These are phyloP conservation scores for Colletotrichum kahawae DNA, from an alignment of 2,329 filamentous ascomycete species.

Conservation along the genomic window DNA sequence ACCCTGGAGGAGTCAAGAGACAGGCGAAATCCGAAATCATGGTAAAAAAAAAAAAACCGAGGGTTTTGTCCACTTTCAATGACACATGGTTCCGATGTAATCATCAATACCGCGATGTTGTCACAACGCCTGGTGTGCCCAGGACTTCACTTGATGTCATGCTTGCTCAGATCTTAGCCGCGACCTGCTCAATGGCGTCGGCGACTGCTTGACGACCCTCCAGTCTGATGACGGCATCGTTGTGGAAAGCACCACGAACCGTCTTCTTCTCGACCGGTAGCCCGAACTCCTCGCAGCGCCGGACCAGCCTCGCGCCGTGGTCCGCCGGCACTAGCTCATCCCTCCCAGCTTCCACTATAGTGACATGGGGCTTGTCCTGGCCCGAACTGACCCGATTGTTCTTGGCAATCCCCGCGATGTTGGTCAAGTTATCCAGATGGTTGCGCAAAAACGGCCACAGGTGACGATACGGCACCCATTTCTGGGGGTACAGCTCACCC, in stretches of 20 bases:
- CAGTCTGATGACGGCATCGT: constrained; percentile 54
- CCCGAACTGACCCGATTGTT: constrained; percentile 27
- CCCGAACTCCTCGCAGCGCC: constrained; percentile 52
- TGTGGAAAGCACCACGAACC: constrained; percentile 59
- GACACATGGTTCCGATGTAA: not conserved
- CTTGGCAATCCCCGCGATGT: constrained; percentile 48
- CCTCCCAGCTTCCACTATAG: constrained; percentile 59
- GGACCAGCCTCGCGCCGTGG: constrained; percentile 51
- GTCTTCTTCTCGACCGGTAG: constrained; percentile 49
- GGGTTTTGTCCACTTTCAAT: not conserved
- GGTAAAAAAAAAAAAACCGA: not conserved
- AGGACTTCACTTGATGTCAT: constrained; percentile 13
- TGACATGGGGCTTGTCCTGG: constrained; percentile 3
- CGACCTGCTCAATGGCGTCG: constrained; percentile 42
- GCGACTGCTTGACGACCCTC: constrained; percentile 51
- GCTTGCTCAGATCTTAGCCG: not conserved
- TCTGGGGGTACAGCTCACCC: constrained; percentile 74
- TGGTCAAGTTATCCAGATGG: constrained; percentile 59
- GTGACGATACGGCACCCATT: constrained; percentile 79
- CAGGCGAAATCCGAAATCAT: not conserved
- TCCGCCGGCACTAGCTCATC: constrained; percentile 63
- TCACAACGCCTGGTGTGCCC: not conserved
- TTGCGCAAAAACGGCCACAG: constrained; percentile 76
- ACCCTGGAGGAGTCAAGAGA: not conserved
- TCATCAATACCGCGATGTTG: not conserved